phyloP scores from a whole-genome alignment of 148 eudicot species.

The Dianthus caryophyllus region DNA sequence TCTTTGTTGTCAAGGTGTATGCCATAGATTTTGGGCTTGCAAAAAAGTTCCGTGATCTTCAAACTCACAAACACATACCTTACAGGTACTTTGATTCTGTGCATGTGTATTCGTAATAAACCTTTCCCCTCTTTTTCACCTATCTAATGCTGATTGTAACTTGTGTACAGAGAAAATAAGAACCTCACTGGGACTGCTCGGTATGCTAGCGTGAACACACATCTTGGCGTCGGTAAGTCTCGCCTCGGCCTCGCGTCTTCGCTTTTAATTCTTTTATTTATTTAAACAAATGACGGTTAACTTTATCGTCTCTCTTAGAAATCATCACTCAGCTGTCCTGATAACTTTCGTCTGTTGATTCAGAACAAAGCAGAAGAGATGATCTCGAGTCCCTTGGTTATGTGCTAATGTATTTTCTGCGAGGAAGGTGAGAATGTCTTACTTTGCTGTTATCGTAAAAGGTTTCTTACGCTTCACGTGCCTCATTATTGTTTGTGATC shows the following conservation, averaged over 20 bases:
- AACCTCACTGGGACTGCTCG: constrained; percentile 98
- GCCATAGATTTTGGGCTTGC: constrained; percentile 94
- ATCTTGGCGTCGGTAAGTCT: constrained; percentile 91
- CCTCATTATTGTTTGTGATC: constrained; percentile 23
- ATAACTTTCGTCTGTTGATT: constrained; percentile 9
- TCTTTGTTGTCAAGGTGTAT: constrained; percentile 53
- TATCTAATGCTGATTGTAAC: neutral
- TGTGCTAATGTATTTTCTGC: constrained; percentile 93
- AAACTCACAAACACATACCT: constrained; percentile 92
- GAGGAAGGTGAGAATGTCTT: constrained; percentile 69
- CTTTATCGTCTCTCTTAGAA: neutral
- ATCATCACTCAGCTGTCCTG: neutral
- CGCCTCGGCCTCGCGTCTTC: too few relatives aligned
- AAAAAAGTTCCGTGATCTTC: constrained; percentile 88
- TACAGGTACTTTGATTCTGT: constrained; percentile 56
- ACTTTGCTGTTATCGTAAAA: neutral
- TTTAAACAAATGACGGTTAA: neutral
- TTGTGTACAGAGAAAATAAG: constrained; percentile 75
- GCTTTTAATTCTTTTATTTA: neutral
- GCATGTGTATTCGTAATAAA: neutral
- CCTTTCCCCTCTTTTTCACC: neutral
- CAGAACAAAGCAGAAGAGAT: constrained; percentile 99
- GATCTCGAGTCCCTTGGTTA: constrained; percentile 96
- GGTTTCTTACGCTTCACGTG: neutral
- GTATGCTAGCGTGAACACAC: constrained; percentile 97